Percentiles rank a stretch among this genome's conserved stretches.
Evolutionary conservation across 352 stramenopile genomes (phyloP).

Genomic region (Phytopythium helicoides): DNA sequence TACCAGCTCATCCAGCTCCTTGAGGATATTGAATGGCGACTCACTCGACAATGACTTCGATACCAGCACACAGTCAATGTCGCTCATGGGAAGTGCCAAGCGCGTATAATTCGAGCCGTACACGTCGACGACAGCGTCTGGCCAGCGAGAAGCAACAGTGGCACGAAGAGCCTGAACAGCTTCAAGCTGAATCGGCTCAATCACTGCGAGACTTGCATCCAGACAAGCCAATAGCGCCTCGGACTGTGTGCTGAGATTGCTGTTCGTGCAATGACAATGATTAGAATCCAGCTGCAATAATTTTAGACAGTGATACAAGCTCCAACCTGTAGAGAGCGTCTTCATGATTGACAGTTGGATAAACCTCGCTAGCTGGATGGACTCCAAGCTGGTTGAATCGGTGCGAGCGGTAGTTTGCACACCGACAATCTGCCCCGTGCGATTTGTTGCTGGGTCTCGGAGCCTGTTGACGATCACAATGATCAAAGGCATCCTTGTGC

Average conservation of each 20-base stretch:
- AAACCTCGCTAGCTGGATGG: not conserved
- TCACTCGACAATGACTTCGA: conserved; percentile 76
- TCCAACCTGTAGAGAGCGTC: conserved; percentile 28
- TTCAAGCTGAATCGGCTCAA: conserved; percentile 45
- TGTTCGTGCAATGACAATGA: conserved; percentile 11
- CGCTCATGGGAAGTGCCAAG: conserved; percentile 93
- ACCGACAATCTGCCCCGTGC: conserved; percentile 4
- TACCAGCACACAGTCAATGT: conserved; percentile 96
- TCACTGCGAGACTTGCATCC: conserved; percentile 34
- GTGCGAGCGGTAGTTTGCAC: not conserved
- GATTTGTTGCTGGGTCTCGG: not conserved
- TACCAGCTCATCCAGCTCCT: conserved; percentile 84
- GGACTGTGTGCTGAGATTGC: conserved; percentile 44
- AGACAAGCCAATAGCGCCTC: conserved; percentile 54
- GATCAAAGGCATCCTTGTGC: not conserved
- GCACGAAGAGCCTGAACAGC: conserved; percentile 46
- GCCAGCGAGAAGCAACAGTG: conserved; percentile 67
- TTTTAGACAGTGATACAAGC: not conserved
- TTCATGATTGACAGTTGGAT: conserved; percentile 7
- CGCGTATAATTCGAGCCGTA: conserved; percentile 97
- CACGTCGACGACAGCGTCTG: conserved; percentile 90
- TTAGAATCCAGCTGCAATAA: not conserved
- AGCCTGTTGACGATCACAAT: not conserved
- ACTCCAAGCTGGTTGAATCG: not conserved
- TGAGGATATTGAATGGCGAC: conserved; percentile 86